These are phyloP conservation scores for Colletotrichum tofieldiae DNA, from an alignment of 2,329 filamentous ascomycete genomes.

Conservation along the genomic window DNA sequence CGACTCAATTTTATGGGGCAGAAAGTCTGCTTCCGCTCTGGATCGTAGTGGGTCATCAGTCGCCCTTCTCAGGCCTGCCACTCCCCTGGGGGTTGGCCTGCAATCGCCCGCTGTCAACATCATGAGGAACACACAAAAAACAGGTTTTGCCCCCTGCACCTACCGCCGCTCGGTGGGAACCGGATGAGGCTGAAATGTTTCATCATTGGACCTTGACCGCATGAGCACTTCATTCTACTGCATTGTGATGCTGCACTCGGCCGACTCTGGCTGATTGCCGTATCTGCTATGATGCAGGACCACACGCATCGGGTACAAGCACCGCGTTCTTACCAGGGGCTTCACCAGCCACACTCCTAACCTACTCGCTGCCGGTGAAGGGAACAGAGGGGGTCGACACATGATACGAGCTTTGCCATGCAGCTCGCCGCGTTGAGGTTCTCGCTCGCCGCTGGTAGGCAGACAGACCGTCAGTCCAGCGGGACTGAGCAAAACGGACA, in stretches of 20 bases:
- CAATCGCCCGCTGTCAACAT: slow-evolving; percentile 38
- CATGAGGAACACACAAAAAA: slow-evolving; percentile 27
- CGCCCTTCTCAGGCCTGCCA: not conserved
- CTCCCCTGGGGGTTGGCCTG: slow-evolving; percentile 22
- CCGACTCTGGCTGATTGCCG: slow-evolving; percentile 29
- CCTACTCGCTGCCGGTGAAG: not conserved
- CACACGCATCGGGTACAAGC: not conserved
- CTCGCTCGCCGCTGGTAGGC: too few species aligned
- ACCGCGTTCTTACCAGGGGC: too few species aligned
- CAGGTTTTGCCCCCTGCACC: slow-evolving; percentile 39
- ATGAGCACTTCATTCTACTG: slow-evolving; percentile 31
- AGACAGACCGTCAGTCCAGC: not conserved
- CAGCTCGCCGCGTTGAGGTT: not conserved
- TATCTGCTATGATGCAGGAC: slow-evolving; percentile 7
- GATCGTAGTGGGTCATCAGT: slow-evolving; percentile 27
- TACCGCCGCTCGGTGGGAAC: slow-evolving; percentile 15
- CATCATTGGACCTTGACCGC: slow-evolving; percentile 40
- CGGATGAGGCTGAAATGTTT: slow-evolving; percentile 43
- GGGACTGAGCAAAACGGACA: not conserved
- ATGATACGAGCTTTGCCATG: slow-evolving; percentile 25
- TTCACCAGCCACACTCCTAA: slow-evolving; percentile 25
- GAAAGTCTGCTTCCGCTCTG: slow-evolving; percentile 18
- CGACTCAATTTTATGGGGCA: slow-evolving; percentile 35
- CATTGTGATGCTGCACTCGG: slow-evolving; percentile 38
- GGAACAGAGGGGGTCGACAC: not conserved